Evolutionary conservation across 768 basidiomycete genomes (phyloP), one percentile per base, ranked within the genome.

Genomic region (Pholiota molesta): DNA sequence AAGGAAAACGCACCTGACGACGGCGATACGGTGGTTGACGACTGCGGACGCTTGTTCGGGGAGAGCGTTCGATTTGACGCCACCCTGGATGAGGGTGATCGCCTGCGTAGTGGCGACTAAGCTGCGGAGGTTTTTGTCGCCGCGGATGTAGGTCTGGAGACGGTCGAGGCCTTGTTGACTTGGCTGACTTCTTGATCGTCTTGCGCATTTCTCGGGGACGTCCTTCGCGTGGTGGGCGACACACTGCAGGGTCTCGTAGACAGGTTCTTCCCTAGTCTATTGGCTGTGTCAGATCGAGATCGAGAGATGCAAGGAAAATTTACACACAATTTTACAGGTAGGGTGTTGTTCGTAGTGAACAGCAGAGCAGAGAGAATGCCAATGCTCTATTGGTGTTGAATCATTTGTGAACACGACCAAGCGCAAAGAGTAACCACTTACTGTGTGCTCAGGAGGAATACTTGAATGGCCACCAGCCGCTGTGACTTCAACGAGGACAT

Each of bases 391-490:
- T 29, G 11, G 17, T n/a, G 28, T 33, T 40, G 26, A 23, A 52
- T 58, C 2, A 51, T 23, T 53, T 16, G n/a, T 17, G 8, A 51
- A 37, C 16, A 1, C 3, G 11, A 13, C 33, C 52, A n/a, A 26
- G 49, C 16, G 28, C 2, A 6, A 16, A 31, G 39, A 21, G n/a
- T 8, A 31, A 9, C 33, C 2, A 65, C 80, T 65, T 69, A 86
- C 90, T 2, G 94, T 97, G 66, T 97, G 94, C 2, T 75, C 68
- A 16, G 91, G 92, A 16, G 95, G 95, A 14, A 94, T 76, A 67
- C 89, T 91, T 0, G 94, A 95, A 73, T 96, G 95, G 0, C 95
- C 95, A 5, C 95, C 94, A 0, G 87, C 79, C 0, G 88, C 78
- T 14, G 81, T 75, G 8, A 95, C 86, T 59, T 87, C 82, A n/a